Base-by-base conservation (phyloP, 768 basidiomycete species). In the Boletus pseudo-olivaceus region DNA sequence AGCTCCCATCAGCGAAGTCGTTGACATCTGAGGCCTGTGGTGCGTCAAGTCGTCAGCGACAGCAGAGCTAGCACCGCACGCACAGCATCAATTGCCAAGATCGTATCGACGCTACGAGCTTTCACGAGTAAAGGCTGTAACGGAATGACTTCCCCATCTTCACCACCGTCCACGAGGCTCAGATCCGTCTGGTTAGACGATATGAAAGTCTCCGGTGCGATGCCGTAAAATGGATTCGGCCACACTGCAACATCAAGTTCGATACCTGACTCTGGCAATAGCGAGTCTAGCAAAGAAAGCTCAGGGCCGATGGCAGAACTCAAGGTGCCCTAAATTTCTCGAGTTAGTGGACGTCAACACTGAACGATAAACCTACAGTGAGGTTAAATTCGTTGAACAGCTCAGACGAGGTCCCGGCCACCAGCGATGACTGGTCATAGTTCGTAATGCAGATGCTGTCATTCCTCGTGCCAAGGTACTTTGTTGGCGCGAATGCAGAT, bases 51-150 rank as follows among this genome's bases (percentile, higher is more conserved):
- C 1, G 39, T 14, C 12, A 5, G 12, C 1, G 2, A 33, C 5
- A 19, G 64, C 15, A 43, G 6, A 10, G 0, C 1, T 7, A 41
- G 17, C 2, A 30, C 1, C 4, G 6, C 1, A 55, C 72, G 51
- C 61, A 70, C 64, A 10, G 70, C 73, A 60, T 83, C 82, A 43
- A 82, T 74, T 0, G 79, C 80, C 32, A 83, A 45, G 59, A 83
- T 77, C 7, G 74, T 72, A 54, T 83, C 82, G 48, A 82, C 60
- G 0, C 61, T 67, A 41, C 82, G 76, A 23, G 71, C 71, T 37
- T 73, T 67, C 45, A 80, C 73, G 12, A 82, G 72, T 37, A 83
- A 70, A 2, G 82, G 82, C 46, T 78, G 76, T 17, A 81, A 30
- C 4, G 81, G 79, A 35, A 81, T 66, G 47, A 76, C 60, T 57